phyloP scores from a whole-genome alignment of 768 basidiomycete genomes.

The Galerina sulciceps region DNA sequence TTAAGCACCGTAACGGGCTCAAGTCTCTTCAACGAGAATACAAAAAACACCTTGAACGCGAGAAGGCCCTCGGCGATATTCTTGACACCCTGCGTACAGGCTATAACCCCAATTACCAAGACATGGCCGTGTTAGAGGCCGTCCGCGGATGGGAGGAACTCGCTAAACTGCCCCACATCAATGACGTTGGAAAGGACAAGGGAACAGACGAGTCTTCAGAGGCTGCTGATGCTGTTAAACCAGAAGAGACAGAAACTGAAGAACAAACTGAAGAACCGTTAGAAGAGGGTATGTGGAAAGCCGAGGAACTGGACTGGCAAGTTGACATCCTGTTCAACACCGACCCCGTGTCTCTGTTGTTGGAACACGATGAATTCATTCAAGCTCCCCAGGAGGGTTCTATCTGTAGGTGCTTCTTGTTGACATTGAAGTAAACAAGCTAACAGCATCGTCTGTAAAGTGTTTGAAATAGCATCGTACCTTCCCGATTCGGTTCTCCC shows the following conservation, averaged over 20 bases:
- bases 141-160: slow-evolving; percentile 91
- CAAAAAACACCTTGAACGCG: slow-evolving; percentile 72
- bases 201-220: slow-evolving; percentile 9
- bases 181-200: slow-evolving; percentile 62
- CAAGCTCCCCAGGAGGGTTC: slow-evolving; percentile 50
- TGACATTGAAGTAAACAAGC: neutral
- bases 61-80: slow-evolving; percentile 81
- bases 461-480: slow-evolving; percentile 80
- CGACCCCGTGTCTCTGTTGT: slow-evolving; percentile 76
- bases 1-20: slow-evolving; percentile 75
- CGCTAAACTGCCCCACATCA: slow-evolving; percentile 72
- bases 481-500: slow-evolving; percentile 83
- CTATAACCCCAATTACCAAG: slow-evolving; percentile 99
- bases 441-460: slow-evolving; percentile 41
- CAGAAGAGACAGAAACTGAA: slow-evolving; percentile 23
- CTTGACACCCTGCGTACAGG: slow-evolving; percentile 78
- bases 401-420: slow-evolving; percentile 49
- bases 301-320: slow-evolving; percentile 59
- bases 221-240: slow-evolving; percentile 32
- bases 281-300: slow-evolving; percentile 66
- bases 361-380: slow-evolving; percentile 78
- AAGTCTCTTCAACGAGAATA: slow-evolving; percentile 77
- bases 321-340: slow-evolving; percentile 59
- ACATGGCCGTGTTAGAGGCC: slow-evolving; percentile 98
- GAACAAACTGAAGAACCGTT: slow-evolving; percentile 45